Conservation (phyloP, 2,329 filamentous ascomycete genomes). For the Amesomyces nigricolor region DNA sequence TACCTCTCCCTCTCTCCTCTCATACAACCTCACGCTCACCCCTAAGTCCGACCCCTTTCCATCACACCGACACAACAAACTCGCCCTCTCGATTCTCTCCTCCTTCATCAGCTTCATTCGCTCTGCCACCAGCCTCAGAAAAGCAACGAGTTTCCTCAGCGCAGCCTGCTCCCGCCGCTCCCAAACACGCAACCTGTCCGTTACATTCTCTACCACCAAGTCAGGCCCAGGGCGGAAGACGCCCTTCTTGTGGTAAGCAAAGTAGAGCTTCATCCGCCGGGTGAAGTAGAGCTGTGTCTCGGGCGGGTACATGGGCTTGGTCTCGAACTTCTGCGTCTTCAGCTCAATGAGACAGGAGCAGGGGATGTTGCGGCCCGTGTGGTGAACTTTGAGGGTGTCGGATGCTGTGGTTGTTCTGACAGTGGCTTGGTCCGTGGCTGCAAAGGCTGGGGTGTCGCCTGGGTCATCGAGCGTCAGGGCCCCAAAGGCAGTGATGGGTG, state of each 20-base stretch:
- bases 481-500: neutral
- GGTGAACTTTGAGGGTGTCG: constrained; percentile 9
- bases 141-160: constrained; percentile 11
- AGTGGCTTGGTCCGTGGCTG: neutral
- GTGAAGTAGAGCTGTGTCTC: constrained; percentile 26
- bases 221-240: constrained; percentile 1
- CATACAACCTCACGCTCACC: constrained; percentile 7
- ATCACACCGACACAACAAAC: constrained; percentile 11
- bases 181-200: constrained; percentile 1
- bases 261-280: constrained; percentile 15
- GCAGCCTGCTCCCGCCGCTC: constrained; percentile 10
- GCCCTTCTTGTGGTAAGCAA: constrained; percentile 15
- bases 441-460: constrained; percentile 13
- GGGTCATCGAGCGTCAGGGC: constrained; percentile 21
- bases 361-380: constrained; percentile 13
- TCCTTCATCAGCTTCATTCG: neutral
- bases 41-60: neutral
- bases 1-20: neutral
- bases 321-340: constrained; percentile 18
- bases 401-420: neutral
- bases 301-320: constrained; percentile 3
- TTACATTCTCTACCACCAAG: constrained; percentile 3
- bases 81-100: neutral
- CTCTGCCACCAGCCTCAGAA: constrained; percentile 11
- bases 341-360: constrained; percentile 21